These are phyloP conservation scores for Boletellus ananiceps DNA, from an alignment of 768 basidiomycete species.

Conservation along the genomic window DNA sequence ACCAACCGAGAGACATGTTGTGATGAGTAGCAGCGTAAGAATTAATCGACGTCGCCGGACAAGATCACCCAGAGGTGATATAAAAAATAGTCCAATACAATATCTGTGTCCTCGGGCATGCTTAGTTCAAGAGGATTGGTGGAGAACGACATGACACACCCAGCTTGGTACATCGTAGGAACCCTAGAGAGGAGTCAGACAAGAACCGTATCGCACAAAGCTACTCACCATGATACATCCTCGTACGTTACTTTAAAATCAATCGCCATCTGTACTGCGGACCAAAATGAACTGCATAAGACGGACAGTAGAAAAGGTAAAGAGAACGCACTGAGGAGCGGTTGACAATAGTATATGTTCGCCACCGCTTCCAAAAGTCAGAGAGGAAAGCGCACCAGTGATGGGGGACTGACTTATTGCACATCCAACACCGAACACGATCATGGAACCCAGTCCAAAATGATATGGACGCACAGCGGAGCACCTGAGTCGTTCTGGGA, in stretches of 20 bases:
- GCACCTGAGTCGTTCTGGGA: constrained; percentile 15
- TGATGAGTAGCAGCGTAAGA: constrained; percentile 31
- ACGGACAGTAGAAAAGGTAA: neutral
- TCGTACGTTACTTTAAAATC: constrained; percentile 33
- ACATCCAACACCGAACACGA: constrained; percentile 16
- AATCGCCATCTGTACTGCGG: constrained; percentile 30
- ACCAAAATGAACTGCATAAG: neutral
- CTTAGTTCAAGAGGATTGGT: neutral
- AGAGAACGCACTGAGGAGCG: constrained; percentile 55
- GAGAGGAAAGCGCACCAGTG: neutral
- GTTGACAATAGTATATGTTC: constrained; percentile 81
- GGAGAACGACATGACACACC: constrained; percentile 34
- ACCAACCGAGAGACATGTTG: constrained; percentile 36
- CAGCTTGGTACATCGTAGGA: constrained; percentile 62
- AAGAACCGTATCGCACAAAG: neutral
- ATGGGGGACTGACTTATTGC: constrained; percentile 15
- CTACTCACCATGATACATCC: constrained; percentile 28
- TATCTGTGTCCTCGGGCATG: neutral
- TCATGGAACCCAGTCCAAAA: constrained; percentile 12
- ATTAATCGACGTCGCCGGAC: constrained; percentile 40
- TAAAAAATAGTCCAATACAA: constrained; percentile 35
- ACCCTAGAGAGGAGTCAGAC: constrained; percentile 35
- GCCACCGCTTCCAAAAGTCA: constrained; percentile 37
- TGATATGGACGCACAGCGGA: constrained; percentile 4
- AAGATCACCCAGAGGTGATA: constrained; percentile 44